Evolutionary conservation across 306 rosid genomes (phyloP), one percentile per base, ranked within the genome.

Genomic region (Crotalaria pallida): DNA sequence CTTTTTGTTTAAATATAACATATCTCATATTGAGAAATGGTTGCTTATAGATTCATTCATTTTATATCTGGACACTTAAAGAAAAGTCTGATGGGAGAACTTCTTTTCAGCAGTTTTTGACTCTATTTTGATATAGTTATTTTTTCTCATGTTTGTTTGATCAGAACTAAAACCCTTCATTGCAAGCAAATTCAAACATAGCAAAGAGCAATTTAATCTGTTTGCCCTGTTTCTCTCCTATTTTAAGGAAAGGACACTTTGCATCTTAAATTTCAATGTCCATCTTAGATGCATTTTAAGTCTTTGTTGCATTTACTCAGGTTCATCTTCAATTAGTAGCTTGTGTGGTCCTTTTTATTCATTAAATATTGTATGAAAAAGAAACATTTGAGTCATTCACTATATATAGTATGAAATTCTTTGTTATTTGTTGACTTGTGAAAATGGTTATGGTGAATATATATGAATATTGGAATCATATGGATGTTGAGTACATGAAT

Each of bases 11-110:
- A 45, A 26, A 57, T 81, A 43, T 64, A 77, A 43, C n/a, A 33
- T 67, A 72, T 62, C 52, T 61, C 67, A 19, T 60, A 55, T 27
- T 12, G 43, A 75, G 84, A 64, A 58, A 70, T 75, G 47, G 33
- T 38, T 80, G 24, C 41, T 64, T 50, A 15, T 12, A 80, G 69
- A 15, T 40, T n/a, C n/a, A n/a, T n/a, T n/a, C 41, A 26, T 48
- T n/a, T n/a, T 41, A 8, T 11, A 62, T 69, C 15, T 64, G n/a
- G 58, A 58, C 45, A 17, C 21, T 67, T 29, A 22, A 63, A 21
- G 55, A 33, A 34, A 22, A n/a, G n/a, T n/a, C 58, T 26, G 8
- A 60, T 21, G 26, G 58, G 63, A 48, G 57, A 58, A 47, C 51
- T 44, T 7, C 34, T 31, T 16, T 58, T 64, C 33, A 71, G 52